Conservation (phyloP, 768 basidiomycete species). For the Cubamyces sp. region DNA sequence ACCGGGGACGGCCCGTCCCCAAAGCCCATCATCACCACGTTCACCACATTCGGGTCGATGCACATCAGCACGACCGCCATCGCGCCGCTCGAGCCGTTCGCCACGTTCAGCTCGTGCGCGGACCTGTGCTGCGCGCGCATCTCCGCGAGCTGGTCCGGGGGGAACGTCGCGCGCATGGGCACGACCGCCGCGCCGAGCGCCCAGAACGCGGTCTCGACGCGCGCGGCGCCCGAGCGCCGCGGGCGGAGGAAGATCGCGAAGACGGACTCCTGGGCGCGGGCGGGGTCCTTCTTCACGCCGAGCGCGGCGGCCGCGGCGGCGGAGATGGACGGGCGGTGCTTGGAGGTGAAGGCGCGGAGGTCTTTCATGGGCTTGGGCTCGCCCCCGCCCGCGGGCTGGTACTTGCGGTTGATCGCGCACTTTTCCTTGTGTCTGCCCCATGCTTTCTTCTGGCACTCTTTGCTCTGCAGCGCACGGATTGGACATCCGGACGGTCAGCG, state of each 20-base stretch:
- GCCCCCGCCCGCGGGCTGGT: constrained; percentile 6
- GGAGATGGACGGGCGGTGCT: constrained; percentile 26
- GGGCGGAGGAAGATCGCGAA: constrained; percentile 22
- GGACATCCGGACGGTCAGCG: neutral
- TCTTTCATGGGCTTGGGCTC: constrained; percentile 10
- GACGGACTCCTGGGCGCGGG: constrained; percentile 15
- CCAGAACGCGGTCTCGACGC: constrained; percentile 22
- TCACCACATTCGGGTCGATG: constrained; percentile 16
- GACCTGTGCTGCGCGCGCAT: constrained; percentile 22
- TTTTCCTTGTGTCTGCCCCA: constrained; percentile 26
- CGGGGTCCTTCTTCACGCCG: constrained; percentile 12
- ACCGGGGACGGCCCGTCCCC: constrained; percentile 6
- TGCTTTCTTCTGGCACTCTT: constrained; percentile 24
- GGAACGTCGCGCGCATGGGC: constrained; percentile 18
- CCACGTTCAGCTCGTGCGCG: constrained; percentile 10
- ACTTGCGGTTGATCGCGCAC: constrained; percentile 21
- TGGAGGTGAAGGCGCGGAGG: constrained; percentile 27
- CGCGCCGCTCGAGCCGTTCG: constrained; percentile 15
- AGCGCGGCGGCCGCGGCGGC: constrained; percentile 24
- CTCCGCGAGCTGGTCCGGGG: constrained; percentile 18
- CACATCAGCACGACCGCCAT: constrained; percentile 21
- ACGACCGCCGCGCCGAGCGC: constrained; percentile 22
- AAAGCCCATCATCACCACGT: constrained; percentile 24
- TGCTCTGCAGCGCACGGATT: constrained; percentile 18
- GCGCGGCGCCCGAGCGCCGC: constrained; percentile 14